These are phyloP conservation scores for Talaromyces wortmannii DNA, from an alignment of 495 filamentous ascomycete genomes.

Conservation along the genomic window DNA sequence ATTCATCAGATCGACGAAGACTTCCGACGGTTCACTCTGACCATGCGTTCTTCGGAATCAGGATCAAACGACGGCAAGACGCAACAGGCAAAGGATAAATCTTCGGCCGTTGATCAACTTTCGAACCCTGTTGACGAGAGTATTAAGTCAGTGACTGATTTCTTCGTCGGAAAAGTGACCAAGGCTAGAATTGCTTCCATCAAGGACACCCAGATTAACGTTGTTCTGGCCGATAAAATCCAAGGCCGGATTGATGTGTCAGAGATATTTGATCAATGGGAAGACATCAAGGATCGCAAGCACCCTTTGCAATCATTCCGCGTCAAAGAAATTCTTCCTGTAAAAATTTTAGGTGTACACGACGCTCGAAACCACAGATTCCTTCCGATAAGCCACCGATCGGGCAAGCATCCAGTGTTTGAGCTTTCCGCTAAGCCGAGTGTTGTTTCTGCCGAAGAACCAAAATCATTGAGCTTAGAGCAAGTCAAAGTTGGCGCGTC, in stretches of 20 bases:
- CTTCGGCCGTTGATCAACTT: constrained; percentile 30
- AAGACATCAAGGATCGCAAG: constrained; percentile 76
- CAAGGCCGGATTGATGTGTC: constrained; percentile 88
- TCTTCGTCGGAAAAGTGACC: constrained; percentile 65
- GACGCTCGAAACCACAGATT: constrained; percentile 87
- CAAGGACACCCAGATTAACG: constrained; percentile 87
- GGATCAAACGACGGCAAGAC: constrained; percentile 26
- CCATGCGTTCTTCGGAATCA: constrained; percentile 40
- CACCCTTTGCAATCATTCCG: constrained; percentile 67
- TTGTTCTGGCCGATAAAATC: constrained; percentile 80
- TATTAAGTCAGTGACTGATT: constrained; percentile 58
- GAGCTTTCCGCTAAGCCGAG: constrained; percentile 83
- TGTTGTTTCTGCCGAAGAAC: constrained; percentile 47
- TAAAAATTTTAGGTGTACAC: constrained; percentile 78
- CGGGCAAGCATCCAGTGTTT: constrained; percentile 68
- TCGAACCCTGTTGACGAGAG: constrained; percentile 64
- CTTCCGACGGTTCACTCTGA: constrained; percentile 54
- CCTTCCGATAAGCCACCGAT: constrained; percentile 81
- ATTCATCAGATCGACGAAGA: constrained; percentile 61
- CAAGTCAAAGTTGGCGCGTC: constrained; percentile 62
- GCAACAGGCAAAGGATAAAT: constrained; percentile 13
- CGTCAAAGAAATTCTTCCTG: constrained; percentile 59
- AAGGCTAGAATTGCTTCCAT: constrained; percentile 73
- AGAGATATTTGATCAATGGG: constrained; percentile 80
- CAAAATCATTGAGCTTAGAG: constrained; percentile 61